Evolutionary conservation across 768 basidiomycete genomes (phyloP), one percentile per base, ranked within the genome.

Genomic region (Chalciporus piperatus): DNA sequence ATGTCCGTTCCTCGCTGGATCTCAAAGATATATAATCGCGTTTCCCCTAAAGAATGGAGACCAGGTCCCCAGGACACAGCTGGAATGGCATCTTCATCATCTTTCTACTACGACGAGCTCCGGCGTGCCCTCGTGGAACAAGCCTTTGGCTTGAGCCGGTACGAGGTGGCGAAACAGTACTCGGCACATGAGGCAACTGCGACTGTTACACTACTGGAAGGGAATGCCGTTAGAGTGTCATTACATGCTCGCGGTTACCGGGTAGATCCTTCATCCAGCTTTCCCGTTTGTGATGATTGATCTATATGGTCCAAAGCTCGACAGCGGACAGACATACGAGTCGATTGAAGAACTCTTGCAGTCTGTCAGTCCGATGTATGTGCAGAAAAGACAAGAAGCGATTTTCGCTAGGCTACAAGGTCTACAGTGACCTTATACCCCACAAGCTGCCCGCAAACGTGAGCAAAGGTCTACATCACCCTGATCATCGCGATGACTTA

Each of bases 331-430:
- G 51, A 65, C 67, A 9, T 81, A 78, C 50, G 87, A 89, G 66
- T 78, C 76, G 17, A 60, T 87, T 17, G 87, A 87, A 44, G 73
- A 71, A 27, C 72, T 88, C 23, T 72, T 89, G 30, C 72, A 73
- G 45, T 71, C 75, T 14, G 61, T 73, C 47, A 89, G 87, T 63
- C 72, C 75, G n/a, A 64, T 75, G 57, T 88, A 83, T 59, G 65
- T 64, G 41, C 66, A 67, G 54, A 77, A 70, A 56, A 71, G 72
- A 51, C 76, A 78, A 54, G 78, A 79, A 17, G 55, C 65, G 23
- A 69, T 84, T 47, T 64, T 82, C 32, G 57, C 72, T 38, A 81
- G 76, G 55, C 63, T 89, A 45, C 72, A 77, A 56, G 70, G 65
- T 49, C 56, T 83, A 41, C 64, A 71, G 48, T 62, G 55, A 60